Evolutionary conservation across 2,329 filamentous ascomycete genomes (phyloP), one percentile per base, ranked within the genome.

Genomic region (Colletotrichum kahawae): DNA sequence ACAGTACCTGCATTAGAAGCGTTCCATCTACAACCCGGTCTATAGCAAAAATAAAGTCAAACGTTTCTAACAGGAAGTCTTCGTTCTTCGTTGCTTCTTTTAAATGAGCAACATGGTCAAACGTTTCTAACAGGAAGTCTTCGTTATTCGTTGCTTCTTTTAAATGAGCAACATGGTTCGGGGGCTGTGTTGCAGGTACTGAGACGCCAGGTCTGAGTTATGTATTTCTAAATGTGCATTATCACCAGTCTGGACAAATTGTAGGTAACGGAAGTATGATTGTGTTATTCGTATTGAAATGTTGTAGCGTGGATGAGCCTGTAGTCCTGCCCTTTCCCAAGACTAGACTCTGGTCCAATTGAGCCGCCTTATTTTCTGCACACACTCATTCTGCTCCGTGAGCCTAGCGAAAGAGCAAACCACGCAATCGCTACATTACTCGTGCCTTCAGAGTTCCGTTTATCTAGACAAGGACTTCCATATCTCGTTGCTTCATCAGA

Each of bases 61-160:
- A 21, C 0, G 18, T 13, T 0, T 4, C 21, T 51, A 3, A 0
- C 10, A 21, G 9, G 10, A 13, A 48, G 4, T 13, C 31, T 33
- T 12, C 31, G 8, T 33, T 13, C 31, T 33, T 12, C 31, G 8
- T 33, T 33, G 21, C 21, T 21, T 21, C 21, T 21, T 21, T 21
- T 21, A 3, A 21, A 21, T 21, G 21, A 21, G 21, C 6, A 2
- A 1, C 1, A 4, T 6, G 5, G 4, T 10, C n/a, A n/a, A n/a
- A n/a, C n/a, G n/a, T n/a, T n/a, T n/a, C n/a, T n/a, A n/a, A n/a
- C n/a, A n/a, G n/a, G n/a, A n/a, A n/a, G n/a, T n/a, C n/a, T n/a
- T n/a, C n/a, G n/a, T n/a, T n/a, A n/a, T n/a, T n/a, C n/a, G 10
- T 48, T 13, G 4, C 10, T 13, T 48, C 6, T 4, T 12, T 1